Evolutionary conservation across 2,329 filamentous ascomycete genomes (phyloP), one percentile per base, ranked within the genome.

Genomic region (Aspergillus brunneoviolaceus): DNA sequence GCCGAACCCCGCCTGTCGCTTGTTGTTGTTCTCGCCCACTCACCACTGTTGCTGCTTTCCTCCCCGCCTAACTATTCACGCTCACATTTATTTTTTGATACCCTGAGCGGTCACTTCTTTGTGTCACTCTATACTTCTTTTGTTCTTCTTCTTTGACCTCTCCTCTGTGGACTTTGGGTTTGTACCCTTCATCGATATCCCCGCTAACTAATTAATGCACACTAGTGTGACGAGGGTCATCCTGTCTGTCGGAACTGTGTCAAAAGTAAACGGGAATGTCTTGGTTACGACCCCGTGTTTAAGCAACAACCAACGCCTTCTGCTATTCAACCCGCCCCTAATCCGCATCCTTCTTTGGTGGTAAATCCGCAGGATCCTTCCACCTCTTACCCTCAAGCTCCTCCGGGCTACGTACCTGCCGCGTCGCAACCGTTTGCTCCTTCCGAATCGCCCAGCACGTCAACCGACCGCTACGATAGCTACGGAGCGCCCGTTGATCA

Each of bases 161-260:
- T 31, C 10, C 29, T n/a, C 27, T 33, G 35, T 31, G 23, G 27
- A 23, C 16, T 33, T 11, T 9, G 27, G 25, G 27, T 27, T 27
- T 16, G 6, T 27, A 21, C 42, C 10, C 27, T 42, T 19, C 25
- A 29, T 27, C 33, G 21, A 31, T 56, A 35, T 59, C 51, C 52
- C 45, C 49, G 51, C 59, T 66, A 31, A 63, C 52, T 29, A 14
- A 23, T 39, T 51, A n/a, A 56, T 55, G 21, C 39, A 62, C 68
- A 62, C 67, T 75, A 97, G 95, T 99, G 95, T 80, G 95, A 98
- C 85, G 95, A 99, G 82, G 88, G 87, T 62, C 92, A 96, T 77
- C 95, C 95, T 23, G 88, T 89, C 61, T 99, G 95, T 82, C 79
- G 85, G 68, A 89, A 89, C 72, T 89, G 86, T 70, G 81, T 85